Percentiles rank a stretch among this genome's conserved stretches.
Evolutionary conservation across 1,284 basidiomycete species (phyloP).

Genomic region (Heterobasidion occidentale): DNA sequence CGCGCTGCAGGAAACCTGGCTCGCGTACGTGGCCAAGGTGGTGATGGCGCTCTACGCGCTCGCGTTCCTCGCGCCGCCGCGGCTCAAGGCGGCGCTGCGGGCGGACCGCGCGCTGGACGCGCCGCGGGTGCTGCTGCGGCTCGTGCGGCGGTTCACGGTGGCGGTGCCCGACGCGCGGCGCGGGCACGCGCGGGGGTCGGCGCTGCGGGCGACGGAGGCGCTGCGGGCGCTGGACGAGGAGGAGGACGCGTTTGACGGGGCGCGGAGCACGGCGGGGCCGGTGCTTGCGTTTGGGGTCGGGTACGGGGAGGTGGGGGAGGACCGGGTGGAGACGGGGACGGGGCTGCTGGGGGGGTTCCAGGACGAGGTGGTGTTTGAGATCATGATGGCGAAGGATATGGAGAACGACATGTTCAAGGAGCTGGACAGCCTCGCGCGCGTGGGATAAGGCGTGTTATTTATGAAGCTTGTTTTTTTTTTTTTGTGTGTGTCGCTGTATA

Average conservation of each 20-base stretch:
- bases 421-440: slow-evolving; percentile 65
- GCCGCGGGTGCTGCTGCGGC: slow-evolving; percentile 53
- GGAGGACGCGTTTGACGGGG: slow-evolving; percentile 65
- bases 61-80: slow-evolving; percentile 74
- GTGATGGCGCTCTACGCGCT: slow-evolving; percentile 82
- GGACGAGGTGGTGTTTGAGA: slow-evolving; percentile 55
- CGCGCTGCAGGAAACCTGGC: slow-evolving; percentile 53
- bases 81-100: slow-evolving; percentile 66
- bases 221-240: slow-evolving; percentile 81
- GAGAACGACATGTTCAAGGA: slow-evolving; percentile 68
- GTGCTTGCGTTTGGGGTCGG: slow-evolving; percentile 68
- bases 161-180: slow-evolving; percentile 40
- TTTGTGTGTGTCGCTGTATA: background rate
- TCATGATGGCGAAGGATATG: slow-evolving; percentile 60
- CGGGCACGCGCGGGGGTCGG: slow-evolving; percentile 51
- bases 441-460: slow-evolving; percentile 29
- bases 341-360: slow-evolving; percentile 71
- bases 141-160: slow-evolving; percentile 53
- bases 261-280: slow-evolving; percentile 41
- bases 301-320: slow-evolving; percentile 67
- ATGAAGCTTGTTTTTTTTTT: background rate
- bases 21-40: slow-evolving; percentile 75
- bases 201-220: slow-evolving; percentile 75
- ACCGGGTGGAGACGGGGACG: slow-evolving; percentile 54
- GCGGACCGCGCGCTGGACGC: slow-evolving; percentile 50